Base-by-base conservation (phyloP, 805 yeast species). In the Suhomyces sp. region DNA sequence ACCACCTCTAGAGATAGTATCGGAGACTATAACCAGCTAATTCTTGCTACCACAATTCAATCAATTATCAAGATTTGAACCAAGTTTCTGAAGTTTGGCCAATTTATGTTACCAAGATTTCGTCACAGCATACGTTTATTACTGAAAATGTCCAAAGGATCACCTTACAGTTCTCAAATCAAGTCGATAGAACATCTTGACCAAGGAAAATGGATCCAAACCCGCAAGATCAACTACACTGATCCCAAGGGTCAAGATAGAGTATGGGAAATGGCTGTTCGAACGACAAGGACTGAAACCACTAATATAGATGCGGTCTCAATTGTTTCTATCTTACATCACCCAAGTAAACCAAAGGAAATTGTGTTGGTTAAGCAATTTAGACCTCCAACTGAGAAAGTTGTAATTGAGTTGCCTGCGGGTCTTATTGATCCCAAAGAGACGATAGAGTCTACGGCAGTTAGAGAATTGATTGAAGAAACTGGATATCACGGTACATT, bases 371-470 rank as follows among this genome's bases (percentile, higher is more conserved):
- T 87, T 54, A 87, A 86, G 54, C 98, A 91, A 58, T 91, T 83
- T 64, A 74, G 98, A 38, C 96, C 98, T 1, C 98, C 98, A 1
- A 84, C 83, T 3, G 82, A 74, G 35, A 91, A 88, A 13, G 87
- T 91, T 6, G 83, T 95, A 52, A 79, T 91, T 43, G 98, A 91
- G 60, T 74, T 90, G 56, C 98, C 98, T 1, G 98, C 98, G 0
- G 98, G 98, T 0, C 68, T 91, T 43, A 75, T 93, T 26, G 98
- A 91, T 57, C 87, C 90, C 1, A 73, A 77, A 34, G 98, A 93
- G 57, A 57, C 81, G 1, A 60, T 87, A 18, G 88, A 80, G 45
- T 60, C 75, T 4, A 88, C 96, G 24, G 98, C 98, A 0, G 68
- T 81, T 35, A 74, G 98, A 43, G 98, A 91, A 58, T 63, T 91